Evolutionary conservation across 139 green algal species (phyloP), one percentile per base, ranked within the genome.

Genomic region (Nannochloris sp.): DNA sequence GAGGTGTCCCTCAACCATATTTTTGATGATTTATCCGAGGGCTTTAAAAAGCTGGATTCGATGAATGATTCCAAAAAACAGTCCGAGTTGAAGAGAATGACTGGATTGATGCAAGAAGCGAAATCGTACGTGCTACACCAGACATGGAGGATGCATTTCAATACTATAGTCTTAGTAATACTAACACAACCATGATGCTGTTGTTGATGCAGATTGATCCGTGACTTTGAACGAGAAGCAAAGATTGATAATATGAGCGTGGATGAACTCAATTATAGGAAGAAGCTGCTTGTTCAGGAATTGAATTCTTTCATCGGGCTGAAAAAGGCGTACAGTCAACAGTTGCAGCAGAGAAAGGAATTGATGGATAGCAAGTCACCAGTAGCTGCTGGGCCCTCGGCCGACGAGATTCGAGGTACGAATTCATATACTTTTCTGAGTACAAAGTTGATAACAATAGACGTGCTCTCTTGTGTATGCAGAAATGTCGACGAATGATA

Each of bases 181-280:
- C 24, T 27, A 27, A 27, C 24, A 27, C 27, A 29, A 29, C 27
- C 27, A 29, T 46, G 16, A 40, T 19, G 34, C 5, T 40, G 4
- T 23, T 51, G 10, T 40, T 7, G 4, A 12, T 61, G 69, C 76
- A 95, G 88, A 15, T 75, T 95, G 1, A 89, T 95, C 27, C 85
- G 87, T 19, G 88, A 95, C n/a, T 95, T 95, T 75, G 88, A 95
- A 64, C 58, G 75, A 8, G 88, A 95, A 46, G 88, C 84, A 5
- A 72, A 87, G 5, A 76, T 75, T 36, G 86, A 95, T 61, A 73
- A 71, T 37, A 85, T 95, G 79, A 67, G 81, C 1, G 37, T 75
- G 0, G 50, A 62, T 5, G 78, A 88, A 49, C 60, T 95, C 0
- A 70, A 74, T 0, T 63, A 78, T 16, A 69, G 86, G 2, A 93